Base-by-base conservation (phyloP, 2,329 filamentous ascomycete genomes). In the Aciculosporium take region DNA sequence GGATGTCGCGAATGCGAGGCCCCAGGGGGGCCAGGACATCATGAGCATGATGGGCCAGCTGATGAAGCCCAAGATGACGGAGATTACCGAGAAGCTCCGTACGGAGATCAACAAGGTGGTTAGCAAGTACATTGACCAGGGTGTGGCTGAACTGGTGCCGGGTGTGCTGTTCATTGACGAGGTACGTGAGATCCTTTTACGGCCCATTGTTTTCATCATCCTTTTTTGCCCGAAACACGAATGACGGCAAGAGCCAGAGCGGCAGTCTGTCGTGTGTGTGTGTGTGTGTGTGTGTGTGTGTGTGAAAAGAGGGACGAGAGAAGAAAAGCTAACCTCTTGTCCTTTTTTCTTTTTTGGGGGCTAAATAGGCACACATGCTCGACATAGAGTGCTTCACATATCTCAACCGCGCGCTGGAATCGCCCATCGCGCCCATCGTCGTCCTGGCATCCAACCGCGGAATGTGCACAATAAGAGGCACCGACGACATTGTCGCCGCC, bases 1-100 rank as follows among this genome's bases (percentile, higher is more conserved):
- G 43, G 91, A 98, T 57, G 82, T 96, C 48, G 91, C 91, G 49
- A 98, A 98, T 56, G 84, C 91, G 12, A 73, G 89, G 54, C 91
- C 91, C 4, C 87, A 96, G 67, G 91, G 91, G 40, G 91, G 91
- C 34, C 91, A 98, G 69, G 91, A 98, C 62, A 94, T 98, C 51
- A 96, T 98, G 88, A 95, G 88, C 68, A 96, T 98, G 91, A 96
- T 98, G 89, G 91, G 91, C 54, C 91, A 98, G 65, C 68, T 98
- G 56, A 95, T 96, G 87, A 96, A 96, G 74, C 91, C 91, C 47
- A 93, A 93, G 70, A 95, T 95, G 79, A 98, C 91, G 5, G 91
- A 98, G 62, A 96, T 98, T 56, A 98, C 91, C 24, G 91, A 98
- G 65, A 98, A 98, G 69, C 69, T 98, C 56, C 78, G 91, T 46